Percentiles rank a stretch among this genome's conserved stretches.
Evolutionary conservation across 768 basidiomycete genomes (phyloP).

Genomic region (Boletus coccyginus): DNA sequence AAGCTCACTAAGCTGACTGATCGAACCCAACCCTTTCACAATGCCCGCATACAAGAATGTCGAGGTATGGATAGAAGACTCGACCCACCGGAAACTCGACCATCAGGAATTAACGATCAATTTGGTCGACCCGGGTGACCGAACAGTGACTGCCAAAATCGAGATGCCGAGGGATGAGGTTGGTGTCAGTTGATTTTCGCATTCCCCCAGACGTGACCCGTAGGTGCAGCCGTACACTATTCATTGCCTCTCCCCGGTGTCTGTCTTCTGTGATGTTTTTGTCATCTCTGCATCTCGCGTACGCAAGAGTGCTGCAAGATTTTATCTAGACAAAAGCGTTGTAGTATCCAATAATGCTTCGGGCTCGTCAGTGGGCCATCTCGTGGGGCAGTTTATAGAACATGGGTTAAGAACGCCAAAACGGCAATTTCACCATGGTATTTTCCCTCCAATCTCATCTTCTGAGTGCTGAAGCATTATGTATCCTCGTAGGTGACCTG

Average conservation of each 20-base stretch:
- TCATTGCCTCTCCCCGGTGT: conserved; percentile 15
- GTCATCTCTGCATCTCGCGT: background rate
- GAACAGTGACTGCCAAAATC: conserved; percentile 5
- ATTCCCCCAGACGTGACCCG: background rate
- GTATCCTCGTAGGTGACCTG: background rate
- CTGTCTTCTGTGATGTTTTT: conserved; percentile 19
- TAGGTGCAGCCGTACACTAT: conserved; percentile 9
- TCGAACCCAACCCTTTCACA: background rate
- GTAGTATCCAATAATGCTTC: background rate
- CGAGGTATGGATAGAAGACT: conserved; percentile 20
- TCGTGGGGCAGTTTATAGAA: background rate
- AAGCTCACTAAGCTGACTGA: background rate
- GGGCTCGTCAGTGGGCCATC: conserved; percentile 6
- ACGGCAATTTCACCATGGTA: background rate
- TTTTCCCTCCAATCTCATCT: background rate
- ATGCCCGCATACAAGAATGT: conserved; percentile 16
- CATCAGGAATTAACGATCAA: conserved; percentile 2
- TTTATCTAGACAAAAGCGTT: conserved; percentile 9
- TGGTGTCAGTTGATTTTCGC: background rate
- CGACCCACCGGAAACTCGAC: conserved; percentile 3
- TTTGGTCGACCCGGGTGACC: conserved; percentile 8
- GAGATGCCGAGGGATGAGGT: conserved; percentile 13
- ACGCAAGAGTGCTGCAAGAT: conserved; percentile 13
- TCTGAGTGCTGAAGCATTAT: background rate
- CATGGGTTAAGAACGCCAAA: conserved; percentile 13